Conservation (phyloP, 768 basidiomycete species). For the Paxillus rubicundulus region DNA sequence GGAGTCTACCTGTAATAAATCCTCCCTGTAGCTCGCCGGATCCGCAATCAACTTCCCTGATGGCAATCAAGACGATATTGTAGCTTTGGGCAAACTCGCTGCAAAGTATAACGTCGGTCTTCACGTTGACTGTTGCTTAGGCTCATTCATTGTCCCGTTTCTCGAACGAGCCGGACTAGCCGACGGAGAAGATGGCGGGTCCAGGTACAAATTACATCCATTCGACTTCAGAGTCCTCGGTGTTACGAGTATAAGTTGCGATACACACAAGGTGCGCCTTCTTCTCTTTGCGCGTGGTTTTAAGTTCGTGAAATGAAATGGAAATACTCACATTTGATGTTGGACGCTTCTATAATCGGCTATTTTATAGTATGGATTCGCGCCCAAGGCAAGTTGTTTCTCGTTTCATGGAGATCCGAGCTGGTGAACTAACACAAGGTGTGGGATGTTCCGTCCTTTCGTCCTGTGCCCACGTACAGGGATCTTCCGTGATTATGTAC, state of each 20-base stretch:
- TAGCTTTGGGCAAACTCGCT: constrained; percentile 73
- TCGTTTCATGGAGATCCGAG: neutral
- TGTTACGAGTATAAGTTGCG: constrained; percentile 93
- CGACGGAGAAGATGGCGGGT: constrained; percentile 48
- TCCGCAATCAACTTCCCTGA: constrained; percentile 86
- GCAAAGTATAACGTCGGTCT: constrained; percentile 73
- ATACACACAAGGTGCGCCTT: constrained; percentile 79
- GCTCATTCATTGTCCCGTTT: constrained; percentile 92
- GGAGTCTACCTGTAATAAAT: neutral
- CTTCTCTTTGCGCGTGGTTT: neutral
- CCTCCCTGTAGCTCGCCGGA: constrained; percentile 62
- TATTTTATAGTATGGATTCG: constrained; percentile 75
- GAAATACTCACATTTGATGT: neutral
- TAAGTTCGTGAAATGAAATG: constrained; percentile 1
- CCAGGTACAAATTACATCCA: constrained; percentile 50
- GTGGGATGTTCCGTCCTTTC: neutral
- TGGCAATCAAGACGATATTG: constrained; percentile 85
- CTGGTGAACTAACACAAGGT: neutral
- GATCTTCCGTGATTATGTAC: constrained; percentile 95
- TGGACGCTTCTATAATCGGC: neutral
- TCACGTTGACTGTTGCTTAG: constrained; percentile 94
- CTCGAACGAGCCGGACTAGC: constrained; percentile 76
- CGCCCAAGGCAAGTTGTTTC: constrained; percentile 67
- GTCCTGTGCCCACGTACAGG: constrained; percentile 41
- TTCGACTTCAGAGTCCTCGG: constrained; percentile 93